Conservation (phyloP, 352 stramenopile genomes). For the Pythium volutum region DNA sequence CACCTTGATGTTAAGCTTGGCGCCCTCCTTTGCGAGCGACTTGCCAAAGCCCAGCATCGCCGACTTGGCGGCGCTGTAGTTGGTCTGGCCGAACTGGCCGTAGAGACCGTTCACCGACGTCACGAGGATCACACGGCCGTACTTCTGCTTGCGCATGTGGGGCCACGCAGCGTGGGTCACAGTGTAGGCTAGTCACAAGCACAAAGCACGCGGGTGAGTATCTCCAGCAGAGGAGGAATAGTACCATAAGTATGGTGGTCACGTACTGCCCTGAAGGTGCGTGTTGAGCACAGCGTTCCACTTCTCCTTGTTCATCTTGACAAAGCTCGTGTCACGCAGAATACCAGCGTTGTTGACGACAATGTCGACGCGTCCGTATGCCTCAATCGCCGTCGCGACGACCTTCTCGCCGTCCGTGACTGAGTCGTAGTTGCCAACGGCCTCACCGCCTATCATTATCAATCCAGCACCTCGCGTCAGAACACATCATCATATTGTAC, state of each 20-base stretch:
- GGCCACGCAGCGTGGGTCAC: slow-evolving; percentile 86
- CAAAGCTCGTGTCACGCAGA: slow-evolving; percentile 88
- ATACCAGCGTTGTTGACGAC: slow-evolving; percentile 95
- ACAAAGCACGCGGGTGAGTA: background rate
- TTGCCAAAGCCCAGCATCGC: slow-evolving; percentile 93
- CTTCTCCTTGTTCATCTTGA: slow-evolving; percentile 88
- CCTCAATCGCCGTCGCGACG: slow-evolving; percentile 65
- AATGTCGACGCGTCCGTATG: slow-evolving; percentile 77
- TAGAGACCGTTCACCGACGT: slow-evolving; percentile 87
- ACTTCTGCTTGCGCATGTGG: slow-evolving; percentile 88
- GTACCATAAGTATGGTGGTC: background rate
- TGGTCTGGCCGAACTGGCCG: slow-evolving; percentile 90
- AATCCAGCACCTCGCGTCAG: background rate
- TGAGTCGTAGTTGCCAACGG: slow-evolving; percentile 82
- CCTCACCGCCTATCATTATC: slow-evolving; percentile 41
- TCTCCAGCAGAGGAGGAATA: background rate
- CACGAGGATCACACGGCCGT: slow-evolving; percentile 86
- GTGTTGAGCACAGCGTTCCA: slow-evolving; percentile 85
- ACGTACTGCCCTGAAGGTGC: slow-evolving; percentile 68
- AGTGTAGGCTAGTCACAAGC: slow-evolving; percentile 37
- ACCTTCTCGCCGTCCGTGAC: slow-evolving; percentile 85
- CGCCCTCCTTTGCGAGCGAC: slow-evolving; percentile 87
- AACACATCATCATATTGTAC: background rate
- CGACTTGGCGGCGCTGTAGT: slow-evolving; percentile 90
- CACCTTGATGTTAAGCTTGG: slow-evolving; percentile 80